Evolutionary conservation across 345 rosid species (phyloP).

Genomic region (Eucalyptus decipiens): DNA sequence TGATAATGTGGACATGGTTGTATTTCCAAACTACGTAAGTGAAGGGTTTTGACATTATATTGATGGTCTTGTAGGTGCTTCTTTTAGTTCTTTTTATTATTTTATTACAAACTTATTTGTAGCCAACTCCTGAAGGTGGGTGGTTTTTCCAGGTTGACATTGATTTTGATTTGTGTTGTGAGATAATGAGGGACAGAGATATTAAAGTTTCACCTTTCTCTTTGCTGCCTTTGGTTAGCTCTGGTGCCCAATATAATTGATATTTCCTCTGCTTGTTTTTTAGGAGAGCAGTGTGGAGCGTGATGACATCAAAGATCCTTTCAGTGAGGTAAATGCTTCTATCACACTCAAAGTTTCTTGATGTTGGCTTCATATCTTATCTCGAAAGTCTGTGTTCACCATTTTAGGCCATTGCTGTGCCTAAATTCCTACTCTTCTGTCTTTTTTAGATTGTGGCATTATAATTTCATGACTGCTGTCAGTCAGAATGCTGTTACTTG

Average conservation of each 20-base stretch:
- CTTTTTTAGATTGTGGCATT: background rate
- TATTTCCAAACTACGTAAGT: slow-evolving; percentile 97
- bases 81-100: background rate
- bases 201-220: background rate
- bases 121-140: background rate
- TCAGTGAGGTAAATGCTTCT: slow-evolving; percentile 55
- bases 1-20: slow-evolving; percentile 76
- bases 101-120: background rate
- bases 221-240: background rate
- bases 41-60: background rate
- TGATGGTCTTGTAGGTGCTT: background rate
- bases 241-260: background rate
- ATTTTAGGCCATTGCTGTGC: background rate
- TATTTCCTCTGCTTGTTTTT: background rate
- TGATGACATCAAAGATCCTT: slow-evolving; percentile 88
- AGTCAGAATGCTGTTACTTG: background rate
- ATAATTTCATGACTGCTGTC: background rate
- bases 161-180: background rate
- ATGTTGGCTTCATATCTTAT: background rate
- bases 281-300: slow-evolving; percentile 92
- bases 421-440: background rate
- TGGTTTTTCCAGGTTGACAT: background rate
- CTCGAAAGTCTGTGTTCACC: background rate
- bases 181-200: background rate
- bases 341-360: background rate